Base-by-base conservation (phyloP, 208 protist genomes). In the Trichomonas vaginalis region DNA sequence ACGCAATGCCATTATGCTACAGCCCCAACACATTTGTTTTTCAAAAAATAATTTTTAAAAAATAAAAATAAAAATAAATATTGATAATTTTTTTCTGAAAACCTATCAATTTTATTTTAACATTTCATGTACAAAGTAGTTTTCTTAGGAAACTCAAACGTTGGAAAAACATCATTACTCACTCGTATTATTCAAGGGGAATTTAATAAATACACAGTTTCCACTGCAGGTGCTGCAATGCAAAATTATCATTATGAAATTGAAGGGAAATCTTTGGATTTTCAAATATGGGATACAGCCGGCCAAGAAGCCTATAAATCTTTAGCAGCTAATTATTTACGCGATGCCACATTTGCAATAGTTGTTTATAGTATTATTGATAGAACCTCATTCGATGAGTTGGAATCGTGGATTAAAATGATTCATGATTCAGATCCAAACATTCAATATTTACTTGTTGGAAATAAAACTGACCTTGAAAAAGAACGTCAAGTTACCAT, bases 1-100 rank as follows among this genome's bases (percentile, higher is more conserved):
- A 83, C 79, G 79, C 79, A 83, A 83, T 83, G 79, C 79, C 79
- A 83, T 83, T 83, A 83, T 83, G 79, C 79, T 83, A 83, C 79
- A 83, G 79, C 79, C 79, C 79, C 79, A 23, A 10, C 15, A 42
- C 14, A 40, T 83, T 83, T 83, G 15, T 12, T 83, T 40, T 42
- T 42, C 2, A 83, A 80, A 9, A 80, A n/a, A n/a, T n/a, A n/a
- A n/a, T n/a, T n/a, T n/a, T n/a, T n/a, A n/a, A n/a, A n/a, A n/a
- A n/a, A n/a, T n/a, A n/a, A n/a, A n/a, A n/a, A n/a, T n/a, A n/a
- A n/a, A n/a, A n/a, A n/a, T n/a, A n/a, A n/a, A n/a, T n/a, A n/a
- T n/a, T n/a, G n/a, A n/a, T n/a, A n/a, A n/a, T n/a, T n/a, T n/a
- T n/a, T n/a, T n/a, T n/a, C n/a, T n/a, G n/a, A n/a, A n/a, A n/a